Evolutionary conservation across 495 filamentous ascomycete species (phyloP), one percentile per base, ranked within the genome.

Genomic region (Cercophora sp.): DNA sequence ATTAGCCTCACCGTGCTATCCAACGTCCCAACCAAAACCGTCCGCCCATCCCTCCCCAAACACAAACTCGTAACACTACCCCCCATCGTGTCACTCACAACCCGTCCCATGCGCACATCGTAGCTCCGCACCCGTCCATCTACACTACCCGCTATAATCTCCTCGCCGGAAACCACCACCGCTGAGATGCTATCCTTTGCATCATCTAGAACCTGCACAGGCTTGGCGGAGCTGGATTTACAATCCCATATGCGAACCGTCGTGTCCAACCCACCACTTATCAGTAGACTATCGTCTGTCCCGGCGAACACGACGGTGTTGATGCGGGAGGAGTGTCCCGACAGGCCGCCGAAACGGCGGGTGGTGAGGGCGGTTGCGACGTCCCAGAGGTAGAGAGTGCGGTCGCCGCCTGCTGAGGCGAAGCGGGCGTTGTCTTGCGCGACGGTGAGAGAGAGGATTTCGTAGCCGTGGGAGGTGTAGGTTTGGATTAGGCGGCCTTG

Each of bases 381-480:
- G 70, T 98, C 93, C 93, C 93, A 98, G 15, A 95, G 78, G 63
- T 96, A 95, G 4, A 95, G 88, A 58, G 78, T 78, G 57, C 88
- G 83, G 74, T 98, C 93, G 36, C 94, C 93, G 63, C 93, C 93
- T 2, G 83, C 80, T 35, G 82, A 87, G 19, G 81, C 82, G 65
- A 97, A 96, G 25, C 79, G 79, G 42, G 85, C 77, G 76, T 98
- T 98, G 70, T 87, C 83, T 39, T 65, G 55, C n/a, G 81, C 70
- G 43, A 96, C 84, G 54, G 79, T 76, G 35, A 98, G 72, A 52
- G 87, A 85, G 53, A 96, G 86, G 35, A 98, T 86, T 37, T 86
- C 85, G 78, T 97, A 91, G 57, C 87, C 89, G 74, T 98, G 93
- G 2, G 88, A 87, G 48, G 85, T 71, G 75, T 94, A 97, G 39